Evolutionary conservation across 805 yeast species (phyloP).

Genomic region (Cyberlindnera galapagoensis): DNA sequence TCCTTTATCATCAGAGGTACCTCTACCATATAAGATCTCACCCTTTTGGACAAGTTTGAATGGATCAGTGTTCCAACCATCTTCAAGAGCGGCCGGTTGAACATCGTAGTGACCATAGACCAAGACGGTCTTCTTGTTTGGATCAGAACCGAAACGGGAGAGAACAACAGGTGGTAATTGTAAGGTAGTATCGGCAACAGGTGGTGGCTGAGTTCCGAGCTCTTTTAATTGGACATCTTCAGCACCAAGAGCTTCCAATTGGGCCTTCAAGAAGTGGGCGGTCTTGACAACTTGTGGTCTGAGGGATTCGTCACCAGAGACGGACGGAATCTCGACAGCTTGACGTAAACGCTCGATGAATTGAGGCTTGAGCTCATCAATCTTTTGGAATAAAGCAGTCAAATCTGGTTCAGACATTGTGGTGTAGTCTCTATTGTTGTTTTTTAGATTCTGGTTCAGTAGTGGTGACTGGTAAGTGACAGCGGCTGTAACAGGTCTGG

Average conservation of each 20-base stretch:
- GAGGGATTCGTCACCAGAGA: conserved; percentile 81
- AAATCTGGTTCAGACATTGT: conserved; percentile 17
- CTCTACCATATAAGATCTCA: conserved; percentile 80
- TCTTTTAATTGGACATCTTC: conserved; percentile 74
- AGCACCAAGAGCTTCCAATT: conserved; percentile 70
- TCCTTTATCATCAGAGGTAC: conserved; percentile 96
- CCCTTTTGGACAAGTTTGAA: conserved; percentile 67
- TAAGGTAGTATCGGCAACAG: conserved; percentile 59
- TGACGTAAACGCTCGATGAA: conserved; percentile 66
- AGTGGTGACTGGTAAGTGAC: too few species aligned
- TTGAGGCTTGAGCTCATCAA: conserved; percentile 67
- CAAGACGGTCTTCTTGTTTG: conserved; percentile 78
- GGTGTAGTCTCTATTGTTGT: conserved; percentile 8
- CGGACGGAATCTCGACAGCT: conserved; percentile 95
- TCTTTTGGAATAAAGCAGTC: conserved; percentile 24
- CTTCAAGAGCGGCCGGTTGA: conserved; percentile 88
- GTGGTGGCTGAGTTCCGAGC: conserved; percentile 89
- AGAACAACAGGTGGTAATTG: conserved; percentile 93
- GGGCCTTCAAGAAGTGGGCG: conserved; percentile 72
- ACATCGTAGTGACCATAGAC: conserved; percentile 98
- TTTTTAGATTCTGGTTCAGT: too few species aligned
- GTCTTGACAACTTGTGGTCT: conserved; percentile 88
- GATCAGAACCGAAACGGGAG: conserved; percentile 78
- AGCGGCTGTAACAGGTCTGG: too few species aligned
- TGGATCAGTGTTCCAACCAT: conserved; percentile 96